Evolutionary conservation across 805 yeast species (phyloP), one percentile per base, ranked within the genome.

Genomic region (Ogataea angusta): DNA sequence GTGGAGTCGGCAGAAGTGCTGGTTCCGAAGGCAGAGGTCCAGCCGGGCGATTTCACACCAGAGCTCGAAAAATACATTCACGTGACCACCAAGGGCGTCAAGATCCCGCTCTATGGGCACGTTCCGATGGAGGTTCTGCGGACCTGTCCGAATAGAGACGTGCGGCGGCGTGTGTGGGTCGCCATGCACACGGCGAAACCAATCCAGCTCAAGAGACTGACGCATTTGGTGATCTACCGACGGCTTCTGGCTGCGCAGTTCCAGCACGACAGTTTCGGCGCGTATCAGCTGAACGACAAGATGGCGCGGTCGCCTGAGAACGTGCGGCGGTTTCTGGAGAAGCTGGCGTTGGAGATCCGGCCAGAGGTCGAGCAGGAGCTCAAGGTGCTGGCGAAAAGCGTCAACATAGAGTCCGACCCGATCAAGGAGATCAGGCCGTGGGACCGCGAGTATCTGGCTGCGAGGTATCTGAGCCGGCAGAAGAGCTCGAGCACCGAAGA

Each of bases 271-370:
- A 79, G 84, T 25, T 93, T 69, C 63, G 78, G 91, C 0, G 82
- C 83, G 28, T 90, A 93, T 57, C 95, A 87, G 56, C 66, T 93
- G 24, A 79, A 78, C 45, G 95, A 88, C 46, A 93, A 93, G 60
- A 86, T 93, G 95, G 95, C 95, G 7, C 80, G 80, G 46, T 72
- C 64, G 8, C 95, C 96, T 0, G 78, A 76, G 27, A 80, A 86
- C 53, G 99, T 90, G 2, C 60, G 69, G 46, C 69, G 80, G 8
- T 89, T 93, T 49, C 64, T 93, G 38, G 62, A 68, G 2, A 78
- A 80, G 29, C 61, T 90, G 38, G 76, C 83, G 9, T 59, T 61
- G 3, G 70, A 69, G 47, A 73, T 72, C 39, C 71, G 57, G 42
- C 77, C 72, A 0, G 73, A 73, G 14, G 85, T 93, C 0, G 60